Evolutionary conservation across 2,329 filamentous ascomycete genomes (phyloP).

Genomic region (Penicillium oxalicum): DNA sequence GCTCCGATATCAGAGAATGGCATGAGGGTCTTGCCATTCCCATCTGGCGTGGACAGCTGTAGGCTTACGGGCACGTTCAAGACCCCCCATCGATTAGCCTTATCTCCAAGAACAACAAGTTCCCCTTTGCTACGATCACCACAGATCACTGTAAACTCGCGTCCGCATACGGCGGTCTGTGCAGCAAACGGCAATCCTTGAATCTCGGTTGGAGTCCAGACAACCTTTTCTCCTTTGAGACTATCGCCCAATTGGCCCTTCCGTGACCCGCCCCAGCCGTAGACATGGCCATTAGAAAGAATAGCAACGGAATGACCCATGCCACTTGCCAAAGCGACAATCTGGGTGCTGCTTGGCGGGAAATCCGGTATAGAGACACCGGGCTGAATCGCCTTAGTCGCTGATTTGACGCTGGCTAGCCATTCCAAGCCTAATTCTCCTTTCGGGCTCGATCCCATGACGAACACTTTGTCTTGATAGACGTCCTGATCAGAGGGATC

Average conservation of each 20-base stretch:
- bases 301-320: conserved; percentile 74
- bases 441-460: conserved; percentile 60
- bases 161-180: conserved; percentile 65
- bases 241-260: conserved; percentile 74
- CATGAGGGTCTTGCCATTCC: neutral
- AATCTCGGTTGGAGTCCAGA: conserved; percentile 59
- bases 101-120: conserved; percentile 62
- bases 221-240: conserved; percentile 40
- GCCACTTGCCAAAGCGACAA: conserved; percentile 63
- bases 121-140: conserved; percentile 50
- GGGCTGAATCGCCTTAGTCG: conserved; percentile 14
- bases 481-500: conserved; percentile 36
- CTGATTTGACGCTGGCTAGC: conserved; percentile 32
- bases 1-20: conserved; percentile 53
- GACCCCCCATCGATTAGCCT: conserved; percentile 60
- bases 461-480: conserved; percentile 47
- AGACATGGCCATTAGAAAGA: conserved; percentile 67
- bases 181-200: conserved; percentile 56
- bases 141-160: conserved; percentile 76
- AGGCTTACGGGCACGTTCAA: conserved; percentile 47
- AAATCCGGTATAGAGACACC: conserved; percentile 54
- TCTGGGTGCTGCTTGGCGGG: conserved; percentile 52
- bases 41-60: neutral
- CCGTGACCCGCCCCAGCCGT: conserved; percentile 81
- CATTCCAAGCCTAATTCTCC: conserved; percentile 61